These are phyloP conservation scores for Tolypocladium endophyticum DNA, from an alignment of 2,329 filamentous ascomycete genomes.

Conservation along the genomic window DNA sequence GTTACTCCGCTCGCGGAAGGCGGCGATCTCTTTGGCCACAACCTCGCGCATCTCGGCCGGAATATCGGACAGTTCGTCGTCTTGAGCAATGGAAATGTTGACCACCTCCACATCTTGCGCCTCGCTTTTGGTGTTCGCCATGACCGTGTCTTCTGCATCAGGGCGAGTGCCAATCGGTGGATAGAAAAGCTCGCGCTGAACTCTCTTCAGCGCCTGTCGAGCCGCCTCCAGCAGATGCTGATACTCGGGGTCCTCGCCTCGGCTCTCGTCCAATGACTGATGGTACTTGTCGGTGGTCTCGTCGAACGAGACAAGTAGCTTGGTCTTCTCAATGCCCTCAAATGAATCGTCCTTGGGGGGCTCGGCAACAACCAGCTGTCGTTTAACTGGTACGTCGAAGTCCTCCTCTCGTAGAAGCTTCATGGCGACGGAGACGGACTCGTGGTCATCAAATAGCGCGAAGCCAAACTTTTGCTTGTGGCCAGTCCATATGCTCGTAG, in stretches of 20 bases:
- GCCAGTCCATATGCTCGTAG: slow-evolving; percentile 47
- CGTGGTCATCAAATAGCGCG: slow-evolving; percentile 85
- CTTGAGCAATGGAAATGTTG: slow-evolving; percentile 75
- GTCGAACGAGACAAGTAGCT: slow-evolving; percentile 67
- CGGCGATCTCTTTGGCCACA: slow-evolving; percentile 85
- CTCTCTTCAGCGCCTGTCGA: slow-evolving; percentile 54
- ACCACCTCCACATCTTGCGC: slow-evolving; percentile 69
- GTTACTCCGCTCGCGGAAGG: slow-evolving; percentile 86
- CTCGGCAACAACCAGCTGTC: slow-evolving; percentile 46
- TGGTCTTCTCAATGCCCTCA: slow-evolving; percentile 55
- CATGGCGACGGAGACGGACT: slow-evolving; percentile 75
- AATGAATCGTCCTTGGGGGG: slow-evolving; percentile 32
- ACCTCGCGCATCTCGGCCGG: slow-evolving; percentile 93
- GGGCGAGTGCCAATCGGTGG: slow-evolving; percentile 37
- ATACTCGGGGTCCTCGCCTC: slow-evolving; percentile 50
- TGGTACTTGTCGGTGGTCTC: slow-evolving; percentile 74
- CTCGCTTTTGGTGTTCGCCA: slow-evolving; percentile 54
- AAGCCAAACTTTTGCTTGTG: slow-evolving; percentile 77
- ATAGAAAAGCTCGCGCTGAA: slow-evolving; percentile 62
- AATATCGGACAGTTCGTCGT: slow-evolving; percentile 92
- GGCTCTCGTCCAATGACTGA: slow-evolving; percentile 64
- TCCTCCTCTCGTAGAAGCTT: slow-evolving; percentile 75
- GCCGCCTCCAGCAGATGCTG: slow-evolving; percentile 63
- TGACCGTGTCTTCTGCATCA: slow-evolving; percentile 56
- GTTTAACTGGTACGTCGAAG: slow-evolving; percentile 73